Base-by-base conservation (phyloP, 1,284 basidiomycete species). In the Polyporus tsugae region DNA sequence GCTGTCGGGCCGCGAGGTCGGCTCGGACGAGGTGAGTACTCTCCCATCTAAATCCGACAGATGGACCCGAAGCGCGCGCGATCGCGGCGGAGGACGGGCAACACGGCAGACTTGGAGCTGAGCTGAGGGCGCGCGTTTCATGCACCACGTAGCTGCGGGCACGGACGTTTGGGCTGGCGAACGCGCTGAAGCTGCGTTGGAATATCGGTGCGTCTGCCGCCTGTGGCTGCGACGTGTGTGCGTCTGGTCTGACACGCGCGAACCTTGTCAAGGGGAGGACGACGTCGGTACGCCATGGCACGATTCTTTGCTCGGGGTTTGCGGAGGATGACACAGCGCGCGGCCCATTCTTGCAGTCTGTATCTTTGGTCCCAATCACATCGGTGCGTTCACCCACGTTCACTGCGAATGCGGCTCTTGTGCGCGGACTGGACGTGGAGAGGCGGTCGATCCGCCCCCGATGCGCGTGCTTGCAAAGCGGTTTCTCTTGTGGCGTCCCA, bases 11-110 rank as follows among this genome's bases (percentile, higher is more conserved):
- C 82, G 84, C 57, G 74, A 73, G 6, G 73, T 89, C 57, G 78
- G 79, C 41, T 82, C 82, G 62, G 85, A 86, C 60, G 85, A 91
- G 83, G 90, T 89, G 66, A 33, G 83, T 66, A 5, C 22, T 19
- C 11, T 35, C n/a, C 25, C 19, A 10, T 36, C 29, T 71, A n/a
- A 38, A 35, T 29, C 25, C 39, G 39, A n/a, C 19, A 39, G 13
- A 39, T 39, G 9, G 9, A 39, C 10, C 17, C 19, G 6, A 6
- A 53, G 35, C 55, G 35, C 55, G 33, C 35, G 9, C 58, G 22
- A 38, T 10, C 6, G 58, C 58, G 38, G 6, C 35, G 57, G 60
- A 57, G 59, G 52, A 39, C 33, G 13, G 38, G 59, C 49, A 33
- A 59, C 63, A 60, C 55, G 52, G 36, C 38, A 42, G 41, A 55